phyloP scores from a whole-genome alignment of 805 yeast species.

The Brettanomyces naardenensis region DNA sequence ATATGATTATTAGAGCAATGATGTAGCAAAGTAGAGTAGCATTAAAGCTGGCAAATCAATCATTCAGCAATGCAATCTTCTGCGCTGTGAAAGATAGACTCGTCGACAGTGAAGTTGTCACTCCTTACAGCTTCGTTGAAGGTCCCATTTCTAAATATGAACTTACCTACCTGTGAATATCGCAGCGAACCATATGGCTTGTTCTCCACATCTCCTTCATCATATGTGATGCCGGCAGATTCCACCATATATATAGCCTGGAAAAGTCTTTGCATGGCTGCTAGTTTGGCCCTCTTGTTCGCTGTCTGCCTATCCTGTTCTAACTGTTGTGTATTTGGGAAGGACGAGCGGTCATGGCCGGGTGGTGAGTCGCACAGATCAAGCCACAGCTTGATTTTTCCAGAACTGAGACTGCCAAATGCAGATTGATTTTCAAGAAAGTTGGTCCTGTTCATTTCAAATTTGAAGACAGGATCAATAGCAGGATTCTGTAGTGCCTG shows the following conservation, averaged over 20 bases:
- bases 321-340: conserved; percentile 49
- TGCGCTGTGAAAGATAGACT: neutral
- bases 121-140: conserved; percentile 30
- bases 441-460: conserved; percentile 17
- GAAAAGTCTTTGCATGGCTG: conserved; percentile 36
- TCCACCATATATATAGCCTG: conserved; percentile 31
- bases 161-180: conserved; percentile 31
- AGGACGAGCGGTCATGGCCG: conserved; percentile 52
- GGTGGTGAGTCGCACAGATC: conserved; percentile 36
- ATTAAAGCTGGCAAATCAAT: no score
- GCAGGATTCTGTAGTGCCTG: conserved; percentile 15
- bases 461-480: conserved; percentile 22
- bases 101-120: conserved; percentile 8
- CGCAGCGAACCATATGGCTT: neutral
- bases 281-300: conserved; percentile 23
- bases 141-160: conserved; percentile 35
- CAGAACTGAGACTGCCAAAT: conserved; percentile 12
- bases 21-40: no score
- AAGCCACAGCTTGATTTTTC: conserved; percentile 22
- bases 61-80: no score
- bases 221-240: conserved; percentile 5
- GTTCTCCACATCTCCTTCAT: conserved; percentile 1
- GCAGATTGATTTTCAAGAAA: conserved; percentile 6
- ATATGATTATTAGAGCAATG: no score
- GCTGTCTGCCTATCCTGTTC: conserved; percentile 26